These are phyloP conservation scores for Onygenales sp. DNA, from an alignment of 2,329 filamentous ascomycete genomes.

Conservation along the genomic window DNA sequence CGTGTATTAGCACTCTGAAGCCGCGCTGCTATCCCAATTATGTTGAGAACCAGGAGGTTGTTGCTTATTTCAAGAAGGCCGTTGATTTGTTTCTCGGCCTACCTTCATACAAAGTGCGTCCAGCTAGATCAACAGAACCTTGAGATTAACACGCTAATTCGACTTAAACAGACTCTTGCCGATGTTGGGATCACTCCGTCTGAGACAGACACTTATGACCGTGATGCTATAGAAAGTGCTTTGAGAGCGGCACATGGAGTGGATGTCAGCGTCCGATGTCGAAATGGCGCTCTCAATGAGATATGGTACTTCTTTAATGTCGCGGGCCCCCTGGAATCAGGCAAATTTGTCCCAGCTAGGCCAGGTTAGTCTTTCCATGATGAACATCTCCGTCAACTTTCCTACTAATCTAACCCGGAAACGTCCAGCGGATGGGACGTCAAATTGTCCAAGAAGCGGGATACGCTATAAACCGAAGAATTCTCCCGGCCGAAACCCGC, in stretches of 20 bases:
- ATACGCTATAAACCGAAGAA: constrained; percentile 58
- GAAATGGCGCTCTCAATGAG: constrained; percentile 40
- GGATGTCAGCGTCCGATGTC: constrained; percentile 42
- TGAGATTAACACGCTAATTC: neutral
- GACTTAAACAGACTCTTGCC: constrained; percentile 24
- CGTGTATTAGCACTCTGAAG: constrained; percentile 60
- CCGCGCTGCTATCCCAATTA: constrained; percentile 54
- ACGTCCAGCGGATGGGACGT: constrained; percentile 40
- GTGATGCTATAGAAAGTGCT: constrained; percentile 42
- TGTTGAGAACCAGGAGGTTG: constrained; percentile 46
- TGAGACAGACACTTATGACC: constrained; percentile 41
- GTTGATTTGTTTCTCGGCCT: constrained; percentile 48
- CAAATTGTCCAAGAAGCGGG: constrained; percentile 52
- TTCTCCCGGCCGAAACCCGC: constrained; percentile 8
- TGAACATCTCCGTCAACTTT: neutral
- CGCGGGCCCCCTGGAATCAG: constrained; percentile 49
- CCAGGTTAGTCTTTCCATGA: constrained; percentile 26
- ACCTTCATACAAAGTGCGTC: constrained; percentile 42
- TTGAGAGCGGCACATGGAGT: constrained; percentile 39
- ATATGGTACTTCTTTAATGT: constrained; percentile 48
- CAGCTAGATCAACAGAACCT: neutral
- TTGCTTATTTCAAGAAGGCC: constrained; percentile 47
- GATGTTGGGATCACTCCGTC: constrained; percentile 47
- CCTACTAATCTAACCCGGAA: neutral
- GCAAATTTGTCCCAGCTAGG: constrained; percentile 49